These are phyloP conservation scores for Pseudoneurospora amorphoporcata DNA, from an alignment of 495 filamentous ascomycete species.

Conservation along the genomic window DNA sequence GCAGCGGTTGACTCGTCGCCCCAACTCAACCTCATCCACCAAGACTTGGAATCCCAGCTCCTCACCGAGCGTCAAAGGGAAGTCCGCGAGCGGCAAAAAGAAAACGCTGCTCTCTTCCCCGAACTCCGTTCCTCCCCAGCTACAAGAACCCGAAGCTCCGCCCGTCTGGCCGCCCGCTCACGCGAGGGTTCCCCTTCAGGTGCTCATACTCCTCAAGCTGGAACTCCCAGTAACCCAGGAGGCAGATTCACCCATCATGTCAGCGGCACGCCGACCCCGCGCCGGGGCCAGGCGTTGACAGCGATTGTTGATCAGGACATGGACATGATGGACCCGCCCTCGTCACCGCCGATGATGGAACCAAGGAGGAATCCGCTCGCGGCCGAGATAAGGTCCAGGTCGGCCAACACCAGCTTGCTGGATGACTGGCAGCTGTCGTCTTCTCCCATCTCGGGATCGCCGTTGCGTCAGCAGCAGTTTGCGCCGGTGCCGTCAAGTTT, in stretches of 20 bases:
- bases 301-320: constrained; percentile 32
- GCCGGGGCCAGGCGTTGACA: constrained; percentile 30
- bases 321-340: constrained; percentile 38
- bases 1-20: constrained; percentile 53
- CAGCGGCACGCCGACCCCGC: constrained; percentile 74
- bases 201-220: constrained; percentile 11
- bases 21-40: constrained; percentile 9
- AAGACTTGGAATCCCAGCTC: constrained; percentile 47
- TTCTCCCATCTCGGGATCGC: constrained; percentile 36
- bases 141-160: background rate
- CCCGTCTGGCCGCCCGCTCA: background rate
- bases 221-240: constrained; percentile 28
- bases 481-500: background rate
- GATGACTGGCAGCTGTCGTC: constrained; percentile 38
- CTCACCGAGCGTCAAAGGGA: constrained; percentile 69
- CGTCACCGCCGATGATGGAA: constrained; percentile 39
- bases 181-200: background rate
- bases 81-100: constrained; percentile 53
- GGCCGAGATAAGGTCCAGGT: constrained; percentile 35
- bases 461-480: constrained; percentile 4
- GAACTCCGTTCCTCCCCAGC: constrained; percentile 54
- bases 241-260: constrained; percentile 49
- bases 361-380: constrained; percentile 40
- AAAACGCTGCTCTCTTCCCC: constrained; percentile 60
- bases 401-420: constrained; percentile 26